Base-by-base conservation (phyloP, 371 early-diverging fungal species). In the Vairimorpha apis region DNA sequence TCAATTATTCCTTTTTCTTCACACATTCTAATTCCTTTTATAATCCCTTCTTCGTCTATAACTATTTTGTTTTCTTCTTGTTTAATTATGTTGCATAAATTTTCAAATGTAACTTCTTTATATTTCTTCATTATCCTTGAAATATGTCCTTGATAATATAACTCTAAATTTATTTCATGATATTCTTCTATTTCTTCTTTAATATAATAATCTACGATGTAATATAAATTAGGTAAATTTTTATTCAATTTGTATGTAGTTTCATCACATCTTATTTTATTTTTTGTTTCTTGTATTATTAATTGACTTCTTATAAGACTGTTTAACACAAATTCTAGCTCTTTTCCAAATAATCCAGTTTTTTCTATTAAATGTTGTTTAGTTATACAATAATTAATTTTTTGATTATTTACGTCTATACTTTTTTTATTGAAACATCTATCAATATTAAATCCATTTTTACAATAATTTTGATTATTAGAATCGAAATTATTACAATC, bases 1-100 rank as follows among this genome's bases (percentile, higher is more conserved):
- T 75, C 75, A 18, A 69, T 45, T n/a, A 75, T 69, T 29, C 75
- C 75, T 32, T 75, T 75, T 10, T 75, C 75, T 32, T 37, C 32
- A 41, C 60, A 41, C 2, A 12, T 55, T 37, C 63, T 43, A 2
- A 75, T 23, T 0, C 37, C 53, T 43, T 69, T 66, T 7, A 2
- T 23, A 21, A 69, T 27, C 14, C 32, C 29, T 21, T 32, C 68
- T 1, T 29, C 29, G 29, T 59, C 47, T 29, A 69, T 27, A 14
- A 30, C 59, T 33, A 70, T 56, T 45, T 47, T 63, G 3, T 59
- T 41, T 5, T 60, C 49, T 23, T 70, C 51, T 7, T 41, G 1
- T 16, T 37, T 21, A 16, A 13, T 18, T 43, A 56, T 56, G 27
- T 60, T 66, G 12, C 21, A 25, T 44, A 69, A 37, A 16, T 65